Conservation (phyloP, 1,284 basidiomycete species). For the Malassezia pachydermatis region DNA sequence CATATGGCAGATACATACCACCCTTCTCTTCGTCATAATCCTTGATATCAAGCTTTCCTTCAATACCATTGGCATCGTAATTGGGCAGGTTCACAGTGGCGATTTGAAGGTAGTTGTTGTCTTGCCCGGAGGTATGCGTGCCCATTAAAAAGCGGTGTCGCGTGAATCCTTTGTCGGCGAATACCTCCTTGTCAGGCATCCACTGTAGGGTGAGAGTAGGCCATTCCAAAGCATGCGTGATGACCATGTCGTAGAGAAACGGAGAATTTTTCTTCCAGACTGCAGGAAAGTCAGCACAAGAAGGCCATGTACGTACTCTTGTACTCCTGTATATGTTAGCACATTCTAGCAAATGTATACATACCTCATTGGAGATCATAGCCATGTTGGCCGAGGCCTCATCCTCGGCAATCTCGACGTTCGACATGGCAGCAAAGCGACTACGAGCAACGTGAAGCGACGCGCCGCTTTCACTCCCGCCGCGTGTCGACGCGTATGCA, state of each 20-base stretch:
- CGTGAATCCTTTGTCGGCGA: constrained; percentile 79
- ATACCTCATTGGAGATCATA: constrained; percentile 38
- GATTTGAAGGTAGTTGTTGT: constrained; percentile 91
- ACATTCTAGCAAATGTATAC: neutral
- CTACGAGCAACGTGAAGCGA: neutral
- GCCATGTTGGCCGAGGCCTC: constrained; percentile 35
- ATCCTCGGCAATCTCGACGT: constrained; percentile 32
- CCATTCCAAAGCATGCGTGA: constrained; percentile 97
- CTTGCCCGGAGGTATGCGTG: constrained; percentile 91
- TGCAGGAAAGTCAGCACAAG: constrained; percentile 1
- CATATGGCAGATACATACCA: constrained; percentile 39
- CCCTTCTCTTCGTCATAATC: constrained; percentile 88
- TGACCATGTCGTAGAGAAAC: constrained; percentile 91
- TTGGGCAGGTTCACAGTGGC: constrained; percentile 81
- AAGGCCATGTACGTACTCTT: constrained; percentile 23
- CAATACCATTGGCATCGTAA: constrained; percentile 49
- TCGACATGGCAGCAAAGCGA: constrained; percentile 20
- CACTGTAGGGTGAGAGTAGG: constrained; percentile 95
- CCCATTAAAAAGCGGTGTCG: constrained; percentile 87
- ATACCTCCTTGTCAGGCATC: constrained; percentile 82
- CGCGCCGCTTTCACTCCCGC: constrained; percentile 1
- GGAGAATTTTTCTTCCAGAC: constrained; percentile 49
- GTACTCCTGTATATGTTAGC: constrained; percentile 29
- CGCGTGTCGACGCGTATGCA: neutral
- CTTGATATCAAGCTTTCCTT: constrained; percentile 61